phyloP scores from a whole-genome alignment of 805 yeast genomes.

The Candida multigemmis region DNA sequence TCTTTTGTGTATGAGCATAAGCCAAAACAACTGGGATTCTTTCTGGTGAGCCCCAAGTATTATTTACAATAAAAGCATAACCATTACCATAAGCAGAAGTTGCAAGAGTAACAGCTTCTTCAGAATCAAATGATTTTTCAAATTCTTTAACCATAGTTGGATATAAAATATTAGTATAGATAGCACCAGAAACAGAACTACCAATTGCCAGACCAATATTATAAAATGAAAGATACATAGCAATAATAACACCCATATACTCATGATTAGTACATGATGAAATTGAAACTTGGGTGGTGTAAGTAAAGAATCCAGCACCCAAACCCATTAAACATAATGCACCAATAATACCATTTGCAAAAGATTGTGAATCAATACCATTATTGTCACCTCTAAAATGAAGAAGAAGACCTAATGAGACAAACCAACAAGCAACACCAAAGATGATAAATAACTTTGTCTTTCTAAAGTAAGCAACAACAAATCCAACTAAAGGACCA shows the following conservation, averaged over 20 bases:
- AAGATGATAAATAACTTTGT: constrained; percentile 51
- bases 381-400: constrained; percentile 43
- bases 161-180: constrained; percentile 59
- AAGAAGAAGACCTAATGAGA: constrained; percentile 52
- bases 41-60: constrained; percentile 57
- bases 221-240: constrained; percentile 49
- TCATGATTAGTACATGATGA: constrained; percentile 54
- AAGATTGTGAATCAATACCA: constrained; percentile 20
- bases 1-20: constrained; percentile 50
- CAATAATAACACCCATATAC: constrained; percentile 52
- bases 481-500: constrained; percentile 51
- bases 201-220: constrained; percentile 61
- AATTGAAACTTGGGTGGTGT: constrained; percentile 52
- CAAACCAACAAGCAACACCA: constrained; percentile 51
- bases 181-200: constrained; percentile 55
- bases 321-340: constrained; percentile 57
- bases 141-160: constrained; percentile 25
- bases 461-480: constrained; percentile 40
- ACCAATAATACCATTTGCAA: constrained; percentile 50
- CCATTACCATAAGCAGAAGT: constrained; percentile 33
- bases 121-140: constrained; percentile 13
- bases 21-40: constrained; percentile 49
- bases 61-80: constrained; percentile 32
- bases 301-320: constrained; percentile 68
- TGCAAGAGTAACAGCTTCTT: constrained; percentile 12